Base-by-base conservation (phyloP, 179 eudicot species). In the Corrigiola litoralis region DNA sequence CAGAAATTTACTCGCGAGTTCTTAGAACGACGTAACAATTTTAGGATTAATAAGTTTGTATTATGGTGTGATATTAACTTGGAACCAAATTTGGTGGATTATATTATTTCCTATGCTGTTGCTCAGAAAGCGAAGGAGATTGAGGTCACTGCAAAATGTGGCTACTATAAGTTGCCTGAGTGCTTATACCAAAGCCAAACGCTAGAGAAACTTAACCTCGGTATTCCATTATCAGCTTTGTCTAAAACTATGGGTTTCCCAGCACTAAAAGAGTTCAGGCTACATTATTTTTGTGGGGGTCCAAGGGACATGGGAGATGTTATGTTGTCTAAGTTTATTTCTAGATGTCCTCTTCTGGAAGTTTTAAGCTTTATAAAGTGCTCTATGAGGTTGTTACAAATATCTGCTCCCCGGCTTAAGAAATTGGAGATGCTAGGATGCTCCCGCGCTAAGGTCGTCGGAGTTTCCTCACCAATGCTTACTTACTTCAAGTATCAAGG, bases 351-450 rank as follows among this genome's bases (percentile, higher is more conserved):
- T 20, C 29, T 21, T 12, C 5, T 37, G 28, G 62, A 58, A 37
- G 11, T 4, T 4, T 58, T 58, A 31, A 2, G 12, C 4, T 58
- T 58, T 4, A 23, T 16, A 3, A 8, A 58, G 29, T 58, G 62
- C 11, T 3, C 21, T 13, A 8, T 11, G 6, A 4, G 3, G 20
- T 18, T 7, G 7, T n/a, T 34, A n/a, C 18, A 10, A 8, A 21
- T 57, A 20, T 28, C 64, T 4, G 25, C 64, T 27, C 50, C 64
- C 6, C 24, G 31, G 51, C 64, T 60, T 10, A 60, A 42, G 50
- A 60, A 6, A 41, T 14, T 60, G 16, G 64, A 60, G 33, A 25
- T 60, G 24, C 0, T 40, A 4, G n/a, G 42, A 5, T 42, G 47
- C 18, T 21, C 49, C 6, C 17, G 17, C 27, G 13, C 6, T 7